Conservation (phyloP, 371 early-diverging fungal species). For the Mucor irregularis region DNA sequence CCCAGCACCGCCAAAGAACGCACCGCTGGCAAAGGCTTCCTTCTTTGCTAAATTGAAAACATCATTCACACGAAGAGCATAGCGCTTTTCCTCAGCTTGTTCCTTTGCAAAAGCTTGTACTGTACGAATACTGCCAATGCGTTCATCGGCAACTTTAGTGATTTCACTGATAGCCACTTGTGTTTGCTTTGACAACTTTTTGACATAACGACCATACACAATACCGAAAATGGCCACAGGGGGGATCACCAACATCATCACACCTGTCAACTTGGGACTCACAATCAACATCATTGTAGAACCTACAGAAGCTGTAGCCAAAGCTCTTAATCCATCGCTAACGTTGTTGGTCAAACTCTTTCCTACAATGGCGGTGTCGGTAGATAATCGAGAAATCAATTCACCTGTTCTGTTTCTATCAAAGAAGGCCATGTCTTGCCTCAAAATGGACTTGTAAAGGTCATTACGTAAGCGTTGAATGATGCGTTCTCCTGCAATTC, state of each 20-base stretch:
- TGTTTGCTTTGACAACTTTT: slow-evolving; percentile 62
- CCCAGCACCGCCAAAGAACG: slow-evolving; percentile 80
- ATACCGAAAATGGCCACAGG: slow-evolving; percentile 74
- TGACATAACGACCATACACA: slow-evolving; percentile 73
- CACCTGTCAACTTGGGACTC: slow-evolving; percentile 66
- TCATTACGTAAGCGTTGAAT: slow-evolving; percentile 62
- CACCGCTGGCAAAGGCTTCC: slow-evolving; percentile 72
- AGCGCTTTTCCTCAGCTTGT: slow-evolving; percentile 55
- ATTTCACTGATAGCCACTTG: slow-evolving; percentile 74
- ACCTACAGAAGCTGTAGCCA: slow-evolving; percentile 60
- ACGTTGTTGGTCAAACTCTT: slow-evolving; percentile 79
- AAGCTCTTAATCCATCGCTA: slow-evolving; percentile 71
- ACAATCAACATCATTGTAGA: slow-evolving; percentile 74
- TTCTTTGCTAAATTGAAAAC: slow-evolving; percentile 65
- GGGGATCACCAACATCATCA: slow-evolving; percentile 80
- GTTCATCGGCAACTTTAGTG: slow-evolving; percentile 77
- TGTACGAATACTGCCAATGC: slow-evolving; percentile 70
- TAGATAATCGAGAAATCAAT: slow-evolving; percentile 73
- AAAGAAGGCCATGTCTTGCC: slow-evolving; percentile 75
- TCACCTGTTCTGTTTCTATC: slow-evolving; percentile 79
- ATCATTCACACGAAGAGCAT: slow-evolving; percentile 51
- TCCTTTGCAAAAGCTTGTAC: slow-evolving; percentile 81
- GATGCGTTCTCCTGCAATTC: slow-evolving; percentile 74
- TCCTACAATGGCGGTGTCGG: slow-evolving; percentile 76
- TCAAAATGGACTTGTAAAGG: slow-evolving; percentile 56